Evolutionary conservation across 257 asterid species (phyloP).

Genomic region (Cinchona pubescens): DNA sequence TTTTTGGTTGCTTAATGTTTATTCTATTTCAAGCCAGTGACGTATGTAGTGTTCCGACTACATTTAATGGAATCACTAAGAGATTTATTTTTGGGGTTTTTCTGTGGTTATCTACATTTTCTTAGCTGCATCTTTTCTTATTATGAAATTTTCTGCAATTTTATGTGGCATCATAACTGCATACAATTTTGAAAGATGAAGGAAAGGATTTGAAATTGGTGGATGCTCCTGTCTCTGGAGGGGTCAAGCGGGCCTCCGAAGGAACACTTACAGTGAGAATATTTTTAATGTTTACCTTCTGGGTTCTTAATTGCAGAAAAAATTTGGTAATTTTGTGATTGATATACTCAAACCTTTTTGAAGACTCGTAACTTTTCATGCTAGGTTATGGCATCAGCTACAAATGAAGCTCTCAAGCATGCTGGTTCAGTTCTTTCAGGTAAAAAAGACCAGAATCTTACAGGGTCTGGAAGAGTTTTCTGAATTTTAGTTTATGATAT

Average conservation of each 20-base stretch:
- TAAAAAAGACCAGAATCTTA: slow-evolving; percentile 25
- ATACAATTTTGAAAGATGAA: slow-evolving; percentile 45
- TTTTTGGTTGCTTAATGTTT: neutral
- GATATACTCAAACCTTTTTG: neutral
- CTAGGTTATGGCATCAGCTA: slow-evolving; percentile 97
- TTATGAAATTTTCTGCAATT: neutral
- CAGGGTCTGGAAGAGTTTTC: neutral
- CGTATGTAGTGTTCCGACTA: neutral
- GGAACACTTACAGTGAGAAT: slow-evolving; percentile 90
- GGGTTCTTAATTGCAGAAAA: slow-evolving; percentile 12
- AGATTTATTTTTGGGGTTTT: neutral
- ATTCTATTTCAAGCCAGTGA: neutral
- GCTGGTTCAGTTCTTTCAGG: slow-evolving; percentile 89
- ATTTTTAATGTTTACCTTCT: slow-evolving; percentile 17
- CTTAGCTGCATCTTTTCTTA: neutral
- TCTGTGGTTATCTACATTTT: neutral
- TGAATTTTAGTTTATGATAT: neutral
- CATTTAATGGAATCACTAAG: neutral
- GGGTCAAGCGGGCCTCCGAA: slow-evolving; percentile 82
- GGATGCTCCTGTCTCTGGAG: slow-evolving; percentile 99
- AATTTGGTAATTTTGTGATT: neutral
- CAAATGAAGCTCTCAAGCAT: slow-evolving; percentile 84
- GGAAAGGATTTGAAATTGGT: slow-evolving; percentile 73
- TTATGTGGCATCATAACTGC: neutral
- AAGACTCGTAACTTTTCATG: slow-evolving; percentile 25